Evolutionary conservation across 2,329 filamentous ascomycete genomes (phyloP).

Genomic region (Xylariaceae sp.): DNA sequence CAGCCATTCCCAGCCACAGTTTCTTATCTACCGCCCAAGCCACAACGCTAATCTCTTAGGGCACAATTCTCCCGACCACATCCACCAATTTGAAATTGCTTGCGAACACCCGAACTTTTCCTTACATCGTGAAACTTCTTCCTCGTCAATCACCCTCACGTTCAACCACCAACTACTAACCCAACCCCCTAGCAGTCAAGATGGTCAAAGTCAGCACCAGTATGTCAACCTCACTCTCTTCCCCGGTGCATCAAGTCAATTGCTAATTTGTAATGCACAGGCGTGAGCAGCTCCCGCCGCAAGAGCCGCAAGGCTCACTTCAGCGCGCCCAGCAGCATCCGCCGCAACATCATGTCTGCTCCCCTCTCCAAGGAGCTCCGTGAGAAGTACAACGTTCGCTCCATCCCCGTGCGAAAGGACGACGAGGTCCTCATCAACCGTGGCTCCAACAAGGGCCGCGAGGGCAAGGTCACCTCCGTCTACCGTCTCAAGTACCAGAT

Average conservation of each 20-base stretch:
- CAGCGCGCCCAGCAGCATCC: conserved; percentile 87
- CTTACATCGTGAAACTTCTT: conserved; percentile 6
- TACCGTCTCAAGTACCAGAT: conserved; percentile 98
- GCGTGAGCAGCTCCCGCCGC: conserved; percentile 66
- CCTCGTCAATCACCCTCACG: conserved; percentile 12
- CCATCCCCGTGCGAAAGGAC: conserved; percentile 96
- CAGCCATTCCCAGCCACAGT: background rate
- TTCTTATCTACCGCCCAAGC: background rate
- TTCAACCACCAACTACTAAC: conserved; percentile 4
- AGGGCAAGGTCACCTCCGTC: conserved; percentile 96
- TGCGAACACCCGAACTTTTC: conserved; percentile 17
- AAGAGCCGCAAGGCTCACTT: conserved; percentile 99
- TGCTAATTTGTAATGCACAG: background rate
- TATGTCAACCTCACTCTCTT: conserved; percentile 19
- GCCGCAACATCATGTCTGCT: conserved; percentile 96
- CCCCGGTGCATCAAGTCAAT: background rate
- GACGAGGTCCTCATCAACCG: conserved; percentile 92
- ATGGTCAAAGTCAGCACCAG: conserved; percentile 33
- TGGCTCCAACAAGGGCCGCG: conserved; percentile 93
- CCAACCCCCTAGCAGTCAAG: conserved; percentile 25
- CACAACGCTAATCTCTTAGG: conserved; percentile 19
- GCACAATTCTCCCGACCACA: conserved; percentile 23
- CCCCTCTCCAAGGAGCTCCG: conserved; percentile 94
- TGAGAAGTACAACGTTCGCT: conserved; percentile 98
- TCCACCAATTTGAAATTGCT: conserved; percentile 16